Base-by-base conservation (phyloP, 176 grass and related monocot genomes). In the Lolium multiflorum region DNA sequence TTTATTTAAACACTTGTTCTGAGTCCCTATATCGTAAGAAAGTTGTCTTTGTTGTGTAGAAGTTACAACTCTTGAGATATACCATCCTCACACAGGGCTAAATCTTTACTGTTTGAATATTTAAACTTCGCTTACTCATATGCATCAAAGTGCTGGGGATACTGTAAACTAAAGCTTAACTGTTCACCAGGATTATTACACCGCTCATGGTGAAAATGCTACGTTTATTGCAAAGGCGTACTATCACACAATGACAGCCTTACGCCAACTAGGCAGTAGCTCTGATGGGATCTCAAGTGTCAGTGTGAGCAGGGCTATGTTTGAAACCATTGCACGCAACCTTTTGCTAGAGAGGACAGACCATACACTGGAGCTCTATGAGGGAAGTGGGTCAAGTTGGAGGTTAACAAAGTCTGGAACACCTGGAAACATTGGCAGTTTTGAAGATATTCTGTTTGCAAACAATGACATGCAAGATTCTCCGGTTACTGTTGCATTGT, bases 391-490 rank as follows among this genome's bases (percentile, higher is more conserved):
- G 50, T 98, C 91, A 20, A 98, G 79, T 67, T 98, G 96, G 96
- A 92, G 93, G 75, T 83, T 95, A 89, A 88, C 78, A 58, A 98
- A 98, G 89, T 92, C 88, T 76, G 96, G 96, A 89, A 95, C 96
- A 81, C 96, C 96, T 31, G 96, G 96, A 46, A 95, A 98, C 60
- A 94, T 95, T 82, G 88, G 93, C 82, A 98, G 91, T 90, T 98
- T 98, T 88, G 96, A 98, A 90, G 96, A 98, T 31, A 76, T 95
- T 90, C 84, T 98, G 76, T 98, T 98, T 94, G 96, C 96, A 73
- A 98, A 98, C 81, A 98, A 94, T 66, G 96, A 95, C 77, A 98
- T 98, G 96, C 89, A 95, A 83, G 93, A 95, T 85, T 90, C 93
- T 20, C 96, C 96, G 54, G 93, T 95, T 20, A 94, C 88, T 78